Evolutionary conservation across 805 yeast species (phyloP).

Genomic region (Yamadazyma akitaensis): DNA sequence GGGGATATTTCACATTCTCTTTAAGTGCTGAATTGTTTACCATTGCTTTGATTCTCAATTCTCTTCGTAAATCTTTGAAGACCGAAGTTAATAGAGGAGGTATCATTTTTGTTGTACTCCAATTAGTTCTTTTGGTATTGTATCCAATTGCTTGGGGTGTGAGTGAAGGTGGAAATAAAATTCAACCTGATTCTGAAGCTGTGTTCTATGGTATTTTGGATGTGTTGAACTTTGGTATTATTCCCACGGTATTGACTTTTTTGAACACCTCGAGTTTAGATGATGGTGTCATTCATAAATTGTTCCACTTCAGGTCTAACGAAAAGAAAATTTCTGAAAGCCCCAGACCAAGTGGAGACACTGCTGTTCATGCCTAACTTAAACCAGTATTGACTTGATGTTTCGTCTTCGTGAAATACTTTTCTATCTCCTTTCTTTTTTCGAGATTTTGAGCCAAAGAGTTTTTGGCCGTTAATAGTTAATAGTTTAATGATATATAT

Average conservation of each 20-base stretch:
- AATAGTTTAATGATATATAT: neutral
- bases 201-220: constrained; percentile 61
- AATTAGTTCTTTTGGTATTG: constrained; percentile 44
- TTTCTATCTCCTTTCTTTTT: neutral
- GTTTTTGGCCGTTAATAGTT: neutral
- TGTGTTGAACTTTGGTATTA: constrained; percentile 39
- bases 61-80: constrained; percentile 8
- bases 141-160: constrained; percentile 51
- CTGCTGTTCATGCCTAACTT: constrained; percentile 27
- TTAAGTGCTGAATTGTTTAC: constrained; percentile 41
- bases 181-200: constrained; percentile 56
- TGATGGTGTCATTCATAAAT: constrained; percentile 24
- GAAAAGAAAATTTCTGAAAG: constrained; percentile 28
- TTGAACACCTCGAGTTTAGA: constrained; percentile 22
- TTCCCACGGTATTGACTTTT: constrained; percentile 39
- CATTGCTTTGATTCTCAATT: constrained; percentile 26
- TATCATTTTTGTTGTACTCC: constrained; percentile 23
- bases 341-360: constrained; percentile 46
- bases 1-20: constrained; percentile 67
- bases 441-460: too few relatives aligned
- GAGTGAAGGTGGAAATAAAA: constrained; percentile 61
- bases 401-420: neutral
- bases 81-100: constrained; percentile 11
- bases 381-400: neutral
- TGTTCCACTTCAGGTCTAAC: constrained; percentile 6